A percentile compares a stretch with the other conserved stretches of the same genome.
These are phyloP conservation scores for Arachis hypogaea DNA, from an alignment of 306 rosid genomes.

Conservation along the genomic window DNA sequence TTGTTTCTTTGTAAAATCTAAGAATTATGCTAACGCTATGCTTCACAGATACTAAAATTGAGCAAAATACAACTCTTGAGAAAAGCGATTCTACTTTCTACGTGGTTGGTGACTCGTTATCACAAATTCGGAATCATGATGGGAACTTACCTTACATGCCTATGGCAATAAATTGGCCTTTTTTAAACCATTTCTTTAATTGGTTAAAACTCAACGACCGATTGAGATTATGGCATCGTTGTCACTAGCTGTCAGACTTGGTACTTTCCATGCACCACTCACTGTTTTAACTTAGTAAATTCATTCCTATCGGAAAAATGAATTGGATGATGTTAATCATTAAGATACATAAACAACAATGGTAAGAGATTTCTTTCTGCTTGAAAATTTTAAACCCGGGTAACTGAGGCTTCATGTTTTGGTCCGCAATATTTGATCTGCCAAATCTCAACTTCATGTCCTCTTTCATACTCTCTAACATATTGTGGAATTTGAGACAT, in stretches of 20 bases:
- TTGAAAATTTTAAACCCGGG: conserved; percentile 18
- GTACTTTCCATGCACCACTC: too few relatives aligned
- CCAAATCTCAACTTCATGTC: conserved; percentile 82
- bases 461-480: conserved; percentile 69
- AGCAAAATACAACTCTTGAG: not conserved
- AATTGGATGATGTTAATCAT: not conserved
- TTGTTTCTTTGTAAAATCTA: too few relatives aligned
- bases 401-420: conserved; percentile 36
- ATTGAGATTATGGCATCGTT: not conserved
- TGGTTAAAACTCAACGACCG: too few relatives aligned
- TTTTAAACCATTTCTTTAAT: not conserved
- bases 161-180: too few relatives aligned
- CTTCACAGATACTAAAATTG: not conserved
- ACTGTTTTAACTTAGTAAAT: too few relatives aligned
- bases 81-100: not conserved
- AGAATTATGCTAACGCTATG: not conserved
- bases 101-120: not conserved
- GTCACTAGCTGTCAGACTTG: not conserved
- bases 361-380: not conserved
- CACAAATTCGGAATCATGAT: not conserved
- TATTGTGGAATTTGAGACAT: conserved; percentile 67
- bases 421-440: conserved; percentile 55
- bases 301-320: too few relatives aligned
- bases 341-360: conserved; percentile 3
- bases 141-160: too few relatives aligned